phyloP scores from a whole-genome alignment of 169 alveolate species.

The Babesia caballi region DNA sequence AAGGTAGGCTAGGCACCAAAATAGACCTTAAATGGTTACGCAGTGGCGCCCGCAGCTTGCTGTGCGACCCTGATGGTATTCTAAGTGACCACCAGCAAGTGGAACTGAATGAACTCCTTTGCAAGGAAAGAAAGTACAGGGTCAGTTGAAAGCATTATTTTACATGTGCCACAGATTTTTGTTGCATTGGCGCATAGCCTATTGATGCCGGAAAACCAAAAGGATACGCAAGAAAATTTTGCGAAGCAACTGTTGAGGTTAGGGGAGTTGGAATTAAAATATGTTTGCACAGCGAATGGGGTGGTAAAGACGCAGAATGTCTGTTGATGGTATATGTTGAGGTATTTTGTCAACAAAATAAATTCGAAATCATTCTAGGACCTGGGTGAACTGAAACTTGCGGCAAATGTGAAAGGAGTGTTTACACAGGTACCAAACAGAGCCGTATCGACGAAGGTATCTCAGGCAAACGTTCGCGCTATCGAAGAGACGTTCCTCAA shows the following conservation, averaged over 20 bases:
- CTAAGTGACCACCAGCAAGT: constrained; percentile 43
- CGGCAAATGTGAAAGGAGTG: background rate
- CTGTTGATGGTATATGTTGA: constrained; percentile 11
- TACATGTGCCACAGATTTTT: background rate
- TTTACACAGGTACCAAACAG: background rate
- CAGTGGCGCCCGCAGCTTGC: constrained; percentile 9
- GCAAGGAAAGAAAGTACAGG: background rate
- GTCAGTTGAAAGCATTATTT: background rate
- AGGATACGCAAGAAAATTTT: background rate
- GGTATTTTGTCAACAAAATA: background rate
- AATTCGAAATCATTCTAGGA: background rate
- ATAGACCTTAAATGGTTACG: background rate
- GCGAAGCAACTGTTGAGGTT: constrained; percentile 9
- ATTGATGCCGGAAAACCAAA: background rate
- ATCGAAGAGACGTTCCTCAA: background rate
- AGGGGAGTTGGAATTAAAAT: background rate
- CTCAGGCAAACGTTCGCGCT: constrained; percentile 28
- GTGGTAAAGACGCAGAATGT: background rate
- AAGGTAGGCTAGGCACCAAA: background rate
- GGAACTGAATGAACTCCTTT: constrained; percentile 13
- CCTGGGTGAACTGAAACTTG: constrained; percentile 2
- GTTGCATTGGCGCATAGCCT: constrained; percentile 15
- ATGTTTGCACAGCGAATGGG: constrained; percentile 20
- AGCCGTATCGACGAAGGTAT: background rate
- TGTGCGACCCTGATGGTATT: constrained; percentile 65